These are phyloP conservation scores for Silene vulgaris DNA, from an alignment of 179 eudicot species.

Conservation along the genomic window DNA sequence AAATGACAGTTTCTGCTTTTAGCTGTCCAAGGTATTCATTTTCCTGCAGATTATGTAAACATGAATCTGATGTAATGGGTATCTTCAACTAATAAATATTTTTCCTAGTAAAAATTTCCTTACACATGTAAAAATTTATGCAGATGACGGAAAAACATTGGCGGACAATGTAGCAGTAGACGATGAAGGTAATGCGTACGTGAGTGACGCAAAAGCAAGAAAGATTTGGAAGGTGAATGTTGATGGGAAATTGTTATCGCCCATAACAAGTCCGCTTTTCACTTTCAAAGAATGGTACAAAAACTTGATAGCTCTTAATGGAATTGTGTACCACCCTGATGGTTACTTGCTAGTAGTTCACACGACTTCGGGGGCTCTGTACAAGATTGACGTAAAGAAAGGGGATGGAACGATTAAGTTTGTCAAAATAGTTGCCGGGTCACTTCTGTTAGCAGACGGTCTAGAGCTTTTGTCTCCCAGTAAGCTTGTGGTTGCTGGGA, in stretches of 20 bases:
- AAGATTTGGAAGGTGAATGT: slow-evolving; percentile 72
- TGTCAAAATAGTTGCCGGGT: slow-evolving; percentile 41
- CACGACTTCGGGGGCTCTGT: slow-evolving; percentile 59
- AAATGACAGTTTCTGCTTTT: too few species aligned
- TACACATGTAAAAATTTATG: too few species aligned
- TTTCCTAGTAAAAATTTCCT: too few species aligned
- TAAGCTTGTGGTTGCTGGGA: slow-evolving; percentile 65
- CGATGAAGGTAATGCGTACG: slow-evolving; percentile 61
- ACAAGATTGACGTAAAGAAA: slow-evolving; percentile 41
- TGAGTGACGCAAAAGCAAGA: slow-evolving; percentile 58
- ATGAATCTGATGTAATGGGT: too few species aligned
- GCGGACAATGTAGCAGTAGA: slow-evolving; percentile 90
- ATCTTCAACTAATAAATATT: too few species aligned
- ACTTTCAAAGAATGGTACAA: slow-evolving; percentile 66
- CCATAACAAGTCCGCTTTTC: slow-evolving; percentile 64
- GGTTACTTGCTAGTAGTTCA: slow-evolving; percentile 72
- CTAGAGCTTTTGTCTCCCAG: slow-evolving; percentile 63
- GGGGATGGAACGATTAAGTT: slow-evolving; percentile 34
- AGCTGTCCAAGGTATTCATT: too few species aligned
- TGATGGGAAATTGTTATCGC: slow-evolving; percentile 43
- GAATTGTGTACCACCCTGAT: slow-evolving; percentile 74
- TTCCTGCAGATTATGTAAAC: too few species aligned
- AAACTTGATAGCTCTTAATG: slow-evolving; percentile 59
- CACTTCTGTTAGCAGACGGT: slow-evolving; percentile 62
- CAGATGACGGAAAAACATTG: slow-evolving; percentile 59